Conservation (phyloP, 1,284 basidiomycete genomes). For the Calocybe gambosa region DNA sequence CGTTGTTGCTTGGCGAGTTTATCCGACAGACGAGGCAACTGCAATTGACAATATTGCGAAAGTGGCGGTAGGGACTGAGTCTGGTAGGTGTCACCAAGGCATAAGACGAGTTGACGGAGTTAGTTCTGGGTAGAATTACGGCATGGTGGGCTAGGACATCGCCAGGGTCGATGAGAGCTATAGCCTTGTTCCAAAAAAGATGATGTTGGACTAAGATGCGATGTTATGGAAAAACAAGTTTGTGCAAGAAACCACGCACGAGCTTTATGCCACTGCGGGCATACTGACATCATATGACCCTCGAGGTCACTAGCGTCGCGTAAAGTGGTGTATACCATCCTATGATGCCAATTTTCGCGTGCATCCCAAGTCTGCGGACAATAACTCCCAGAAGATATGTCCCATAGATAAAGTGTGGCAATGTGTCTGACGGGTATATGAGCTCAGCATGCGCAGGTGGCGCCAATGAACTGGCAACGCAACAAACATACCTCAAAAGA, state of each 20-base stretch:
- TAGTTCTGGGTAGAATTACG: conserved; percentile 22
- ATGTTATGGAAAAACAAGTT: neutral
- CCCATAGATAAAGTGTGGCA: conserved; percentile 52
- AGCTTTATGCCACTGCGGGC: conserved; percentile 37
- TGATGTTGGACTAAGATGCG: conserved; percentile 45
- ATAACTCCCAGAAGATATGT: conserved; percentile 37
- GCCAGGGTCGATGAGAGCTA: conserved; percentile 47
- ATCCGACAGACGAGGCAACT: conserved; percentile 67
- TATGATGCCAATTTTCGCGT: conserved; percentile 49
- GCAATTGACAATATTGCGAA: conserved; percentile 30
- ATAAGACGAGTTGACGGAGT: conserved; percentile 21
- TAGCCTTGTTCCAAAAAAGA: conserved; percentile 53
- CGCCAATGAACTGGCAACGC: neutral
- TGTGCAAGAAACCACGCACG: conserved; percentile 27
- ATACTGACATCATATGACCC: conserved; percentile 48
- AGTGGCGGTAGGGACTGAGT: conserved; percentile 33
- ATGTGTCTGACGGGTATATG: conserved; percentile 42
- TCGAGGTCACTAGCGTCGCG: conserved; percentile 55
- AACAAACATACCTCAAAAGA: neutral
- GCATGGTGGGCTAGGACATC: conserved; percentile 34
- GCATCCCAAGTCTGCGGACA: conserved; percentile 54
- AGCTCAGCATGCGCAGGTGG: neutral
- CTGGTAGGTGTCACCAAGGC: conserved; percentile 21
- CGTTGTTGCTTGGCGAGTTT: conserved; percentile 45
- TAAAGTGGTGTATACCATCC: conserved; percentile 49